phyloP scores from a whole-genome alignment of 2,329 filamentous ascomycete species.

The Cyclaneusma minus region DNA sequence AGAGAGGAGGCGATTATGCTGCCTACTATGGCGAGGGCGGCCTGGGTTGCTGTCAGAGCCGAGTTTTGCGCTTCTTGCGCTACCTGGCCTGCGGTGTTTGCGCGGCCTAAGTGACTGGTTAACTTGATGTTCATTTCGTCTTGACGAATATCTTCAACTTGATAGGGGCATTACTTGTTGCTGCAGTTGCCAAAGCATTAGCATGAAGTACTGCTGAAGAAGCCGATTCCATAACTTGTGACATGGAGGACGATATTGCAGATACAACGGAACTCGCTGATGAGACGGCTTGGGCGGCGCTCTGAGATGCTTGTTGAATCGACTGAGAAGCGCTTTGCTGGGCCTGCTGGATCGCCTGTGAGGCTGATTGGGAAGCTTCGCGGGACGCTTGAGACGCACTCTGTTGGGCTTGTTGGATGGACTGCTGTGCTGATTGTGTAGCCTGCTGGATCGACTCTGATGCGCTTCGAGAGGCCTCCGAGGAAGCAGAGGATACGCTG shows the following conservation, averaged over 20 bases:
- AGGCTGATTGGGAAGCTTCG: slow-evolving; percentile 11
- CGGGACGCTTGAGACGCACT: slow-evolving; percentile 2
- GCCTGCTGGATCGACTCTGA: slow-evolving; percentile 10
- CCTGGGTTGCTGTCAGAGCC: slow-evolving; percentile 25
- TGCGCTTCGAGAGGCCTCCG: slow-evolving; percentile 10
- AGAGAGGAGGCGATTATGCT: slow-evolving; percentile 26
- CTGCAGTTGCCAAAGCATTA: slow-evolving; percentile 14
- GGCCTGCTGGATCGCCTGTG: slow-evolving; percentile 11
- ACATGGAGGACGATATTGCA: no score
- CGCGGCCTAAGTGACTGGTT: no score
- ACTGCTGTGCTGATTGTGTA: slow-evolving; percentile 4
- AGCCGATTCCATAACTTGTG: slow-evolving; percentile 12
- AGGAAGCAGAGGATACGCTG: no score
- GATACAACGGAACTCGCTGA: slow-evolving; percentile 11
- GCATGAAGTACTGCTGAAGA: slow-evolving; percentile 12
- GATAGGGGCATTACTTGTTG: slow-evolving; percentile 12
- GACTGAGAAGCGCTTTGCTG: neutral
- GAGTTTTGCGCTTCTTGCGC: slow-evolving; percentile 10
- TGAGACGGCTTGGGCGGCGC: slow-evolving; percentile 9
- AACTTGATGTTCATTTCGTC: no score
- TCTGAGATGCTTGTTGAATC: slow-evolving; percentile 3
- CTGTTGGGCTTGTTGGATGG: slow-evolving; percentile 2
- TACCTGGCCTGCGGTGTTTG: slow-evolving; percentile 9
- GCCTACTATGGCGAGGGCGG: slow-evolving; percentile 25
- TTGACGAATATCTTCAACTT: no score